Percentiles rank a stretch among this genome's conserved stretches.
Conservation (phyloP, 1,139 yeast species). For the Suhomyces kunorum region DNA sequence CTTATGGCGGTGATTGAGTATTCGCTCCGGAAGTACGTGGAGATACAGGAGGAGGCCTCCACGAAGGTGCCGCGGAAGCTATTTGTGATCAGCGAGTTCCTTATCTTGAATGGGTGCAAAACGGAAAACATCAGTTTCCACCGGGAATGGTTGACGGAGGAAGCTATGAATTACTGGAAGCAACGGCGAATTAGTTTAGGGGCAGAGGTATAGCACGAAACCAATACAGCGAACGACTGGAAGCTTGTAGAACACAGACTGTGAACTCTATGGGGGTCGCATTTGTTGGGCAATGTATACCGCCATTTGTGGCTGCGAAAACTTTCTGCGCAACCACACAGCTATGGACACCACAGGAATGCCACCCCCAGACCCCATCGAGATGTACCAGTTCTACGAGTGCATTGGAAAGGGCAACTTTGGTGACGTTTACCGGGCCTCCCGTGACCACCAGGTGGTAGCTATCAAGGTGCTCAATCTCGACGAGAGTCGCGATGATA, state of each 20-base stretch:
- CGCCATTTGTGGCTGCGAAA: slow-evolving; percentile 13
- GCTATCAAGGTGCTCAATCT: slow-evolving; percentile 81
- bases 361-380: slow-evolving; percentile 9
- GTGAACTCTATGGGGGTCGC: neutral
- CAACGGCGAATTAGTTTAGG: slow-evolving; percentile 36
- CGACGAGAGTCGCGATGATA: slow-evolving; percentile 74
- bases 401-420: slow-evolving; percentile 84
- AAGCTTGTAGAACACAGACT: too few relatives aligned
- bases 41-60: slow-evolving; percentile 20
- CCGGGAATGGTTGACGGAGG: slow-evolving; percentile 35
- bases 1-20: slow-evolving; percentile 57
- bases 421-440: slow-evolving; percentile 80
- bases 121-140: slow-evolving; percentile 28
- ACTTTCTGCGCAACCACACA: slow-evolving; percentile 1
- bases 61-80: slow-evolving; percentile 20
- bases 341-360: neutral
- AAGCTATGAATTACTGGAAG: slow-evolving; percentile 57
- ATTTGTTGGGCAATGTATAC: neutral
- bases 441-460: slow-evolving; percentile 43
- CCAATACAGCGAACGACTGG: too few relatives aligned
- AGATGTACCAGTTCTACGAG: slow-evolving; percentile 45
- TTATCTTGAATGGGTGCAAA: slow-evolving; percentile 64
- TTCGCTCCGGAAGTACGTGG: slow-evolving; percentile 54
- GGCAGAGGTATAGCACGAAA: neutral
- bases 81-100: slow-evolving; percentile 74